Conservation (phyloP, 1,284 basidiomycete species). For the Tilletia indica region DNA sequence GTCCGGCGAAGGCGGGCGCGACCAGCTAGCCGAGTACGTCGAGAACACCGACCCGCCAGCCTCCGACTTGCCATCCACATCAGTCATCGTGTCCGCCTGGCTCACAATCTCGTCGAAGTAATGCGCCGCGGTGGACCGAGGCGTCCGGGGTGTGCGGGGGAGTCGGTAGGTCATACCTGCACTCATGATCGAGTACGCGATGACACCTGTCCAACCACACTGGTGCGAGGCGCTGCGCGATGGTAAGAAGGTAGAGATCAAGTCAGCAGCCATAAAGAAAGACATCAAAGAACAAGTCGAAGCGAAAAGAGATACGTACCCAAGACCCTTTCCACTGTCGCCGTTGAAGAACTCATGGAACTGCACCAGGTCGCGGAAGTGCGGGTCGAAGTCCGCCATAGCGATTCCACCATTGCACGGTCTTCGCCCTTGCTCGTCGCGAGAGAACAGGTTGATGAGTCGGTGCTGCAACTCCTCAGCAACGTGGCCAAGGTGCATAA, state of each 20-base stretch:
- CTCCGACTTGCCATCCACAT: conserved; percentile 36
- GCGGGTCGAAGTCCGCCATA: conserved; percentile 84
- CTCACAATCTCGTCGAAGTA: conserved; percentile 68
- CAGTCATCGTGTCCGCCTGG: conserved; percentile 26
- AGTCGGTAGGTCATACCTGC: conserved; percentile 57
- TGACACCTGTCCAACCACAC: conserved; percentile 76
- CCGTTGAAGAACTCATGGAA: conserved; percentile 99
- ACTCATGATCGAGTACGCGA: conserved; percentile 63
- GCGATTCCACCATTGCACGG: conserved; percentile 87
- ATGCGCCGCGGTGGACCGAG: conserved; percentile 79
- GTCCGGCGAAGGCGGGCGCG: conserved; percentile 46
- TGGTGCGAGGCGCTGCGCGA: conserved; percentile 79
- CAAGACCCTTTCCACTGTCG: conserved; percentile 79
- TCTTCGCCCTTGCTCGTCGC: conserved; percentile 78
- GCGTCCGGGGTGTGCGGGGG: conserved; percentile 64
- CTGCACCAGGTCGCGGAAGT: conserved; percentile 93
- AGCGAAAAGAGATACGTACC: too few species aligned
- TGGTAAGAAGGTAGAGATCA: conserved; percentile 51
- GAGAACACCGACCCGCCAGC: conserved; percentile 30
- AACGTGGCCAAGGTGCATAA: conserved; percentile 87
- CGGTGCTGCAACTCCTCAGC: conserved; percentile 97
- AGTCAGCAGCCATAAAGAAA: not conserved
- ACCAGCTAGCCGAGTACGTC: conserved; percentile 36
- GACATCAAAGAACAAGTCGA: not conserved
- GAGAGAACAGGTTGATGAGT: conserved; percentile 91